A percentile compares a stretch with the other conserved stretches of the same genome.
Evolutionary conservation across 2,329 filamentous ascomycete genomes (phyloP).

Genomic region (Furcasterigmium furcatum): DNA sequence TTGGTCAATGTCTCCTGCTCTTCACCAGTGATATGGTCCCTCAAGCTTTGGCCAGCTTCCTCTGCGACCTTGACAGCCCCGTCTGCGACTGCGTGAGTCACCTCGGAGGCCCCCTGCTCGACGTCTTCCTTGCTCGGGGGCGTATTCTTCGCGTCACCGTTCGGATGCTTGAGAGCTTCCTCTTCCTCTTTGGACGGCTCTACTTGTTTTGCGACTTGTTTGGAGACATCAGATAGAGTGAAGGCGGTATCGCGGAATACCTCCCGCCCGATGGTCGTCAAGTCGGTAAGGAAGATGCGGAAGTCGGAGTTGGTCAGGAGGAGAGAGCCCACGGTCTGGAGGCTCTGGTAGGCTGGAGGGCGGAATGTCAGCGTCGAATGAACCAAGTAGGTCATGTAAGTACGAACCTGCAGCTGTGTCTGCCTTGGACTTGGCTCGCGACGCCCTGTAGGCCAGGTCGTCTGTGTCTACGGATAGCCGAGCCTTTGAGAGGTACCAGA

Average conservation of each 20-base stretch:
- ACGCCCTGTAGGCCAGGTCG: constrained; percentile 58
- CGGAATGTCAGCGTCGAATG: neutral
- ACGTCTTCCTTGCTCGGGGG: constrained; percentile 62
- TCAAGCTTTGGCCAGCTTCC: constrained; percentile 66
- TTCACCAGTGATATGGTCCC: constrained; percentile 68
- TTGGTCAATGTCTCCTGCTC: constrained; percentile 71
- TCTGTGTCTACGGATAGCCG: constrained; percentile 64
- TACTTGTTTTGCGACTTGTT: constrained; percentile 69
- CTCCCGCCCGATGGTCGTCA: constrained; percentile 75
- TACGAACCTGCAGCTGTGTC: constrained; percentile 66
- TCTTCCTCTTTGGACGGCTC: constrained; percentile 64
- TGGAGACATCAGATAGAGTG: constrained; percentile 71
- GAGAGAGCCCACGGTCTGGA: constrained; percentile 80
- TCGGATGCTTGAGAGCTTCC: constrained; percentile 41
- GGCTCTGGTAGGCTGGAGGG: constrained; percentile 68
- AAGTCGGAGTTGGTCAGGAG: constrained; percentile 89
- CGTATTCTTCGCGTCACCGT: constrained; percentile 18
- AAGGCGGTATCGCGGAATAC: constrained; percentile 86
- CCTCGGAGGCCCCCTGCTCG: constrained; percentile 49
- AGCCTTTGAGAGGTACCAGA: constrained; percentile 82
- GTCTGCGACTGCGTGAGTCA: constrained; percentile 50
- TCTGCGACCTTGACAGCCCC: constrained; percentile 49
- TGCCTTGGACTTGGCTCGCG: constrained; percentile 62
- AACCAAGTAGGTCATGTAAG: too few species aligned
- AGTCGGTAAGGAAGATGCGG: constrained; percentile 77